These are phyloP conservation scores for Oryza coarctata DNA, from an alignment of 176 grass and related monocot genomes.

Conservation along the genomic window DNA sequence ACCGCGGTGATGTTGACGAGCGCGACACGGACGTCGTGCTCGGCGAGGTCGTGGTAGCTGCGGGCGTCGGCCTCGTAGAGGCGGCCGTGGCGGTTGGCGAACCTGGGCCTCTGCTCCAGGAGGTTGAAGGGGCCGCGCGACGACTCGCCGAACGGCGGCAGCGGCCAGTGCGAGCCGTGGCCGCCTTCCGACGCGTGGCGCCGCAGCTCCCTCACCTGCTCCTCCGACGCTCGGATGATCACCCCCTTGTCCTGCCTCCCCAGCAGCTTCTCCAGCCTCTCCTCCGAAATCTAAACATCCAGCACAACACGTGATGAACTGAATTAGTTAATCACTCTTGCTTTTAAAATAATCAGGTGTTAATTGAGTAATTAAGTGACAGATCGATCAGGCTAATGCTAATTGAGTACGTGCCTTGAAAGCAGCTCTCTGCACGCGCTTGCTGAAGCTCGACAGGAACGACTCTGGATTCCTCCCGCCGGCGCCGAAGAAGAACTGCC, in stretches of 20 bases:
- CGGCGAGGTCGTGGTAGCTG: conserved; percentile 50
- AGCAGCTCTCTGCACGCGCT: conserved; percentile 55
- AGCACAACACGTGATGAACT: not conserved
- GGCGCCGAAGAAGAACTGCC: conserved; percentile 61
- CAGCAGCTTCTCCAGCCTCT: conserved; percentile 42
- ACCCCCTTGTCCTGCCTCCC: conserved; percentile 29
- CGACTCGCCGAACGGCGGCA: conserved; percentile 45
- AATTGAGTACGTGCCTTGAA: conserved; percentile 40
- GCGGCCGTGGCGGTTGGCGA: conserved; percentile 61
- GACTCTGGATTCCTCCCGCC: conserved; percentile 60
- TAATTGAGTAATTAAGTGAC: not conserved
- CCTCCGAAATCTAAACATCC: conserved; percentile 32
- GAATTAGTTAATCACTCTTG: not conserved
- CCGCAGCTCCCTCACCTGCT: conserved; percentile 58
- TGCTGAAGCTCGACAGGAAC: conserved; percentile 50
- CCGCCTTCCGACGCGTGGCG: conserved; percentile 42
- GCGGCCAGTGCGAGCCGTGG: conserved; percentile 44
- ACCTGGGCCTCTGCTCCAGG: conserved; percentile 48
- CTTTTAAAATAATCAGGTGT: not conserved
- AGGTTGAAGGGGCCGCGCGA: conserved; percentile 49
- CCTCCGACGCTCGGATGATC: conserved; percentile 57
- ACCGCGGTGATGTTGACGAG: conserved; percentile 61
- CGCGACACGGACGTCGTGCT: conserved; percentile 62
- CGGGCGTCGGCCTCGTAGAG: conserved; percentile 65
- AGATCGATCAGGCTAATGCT: not conserved